A percentile compares a stretch with the other conserved stretches of the same genome.
Evolutionary conservation across 2,329 filamentous ascomycete genomes (phyloP).

Genomic region (Torrubiella hemipterigena): DNA sequence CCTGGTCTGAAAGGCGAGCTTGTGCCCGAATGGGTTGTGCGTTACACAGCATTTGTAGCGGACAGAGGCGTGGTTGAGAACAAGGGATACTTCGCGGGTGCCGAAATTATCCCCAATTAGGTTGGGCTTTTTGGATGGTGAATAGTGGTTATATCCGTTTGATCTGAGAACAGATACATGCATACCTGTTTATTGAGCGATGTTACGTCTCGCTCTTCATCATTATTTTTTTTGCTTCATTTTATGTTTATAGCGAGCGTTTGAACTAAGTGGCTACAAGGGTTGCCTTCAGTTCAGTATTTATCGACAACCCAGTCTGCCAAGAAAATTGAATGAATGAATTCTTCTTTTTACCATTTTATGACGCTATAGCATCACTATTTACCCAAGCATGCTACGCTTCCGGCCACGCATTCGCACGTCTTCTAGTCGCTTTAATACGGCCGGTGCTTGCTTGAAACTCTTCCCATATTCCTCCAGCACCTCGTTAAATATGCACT

Average conservation of each 20-base stretch:
- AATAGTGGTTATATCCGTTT: slow-evolving; percentile 2
- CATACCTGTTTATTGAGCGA: too few relatives aligned
- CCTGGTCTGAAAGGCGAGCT: slow-evolving; percentile 64
- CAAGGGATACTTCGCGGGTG: slow-evolving; percentile 91
- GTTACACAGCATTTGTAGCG: slow-evolving; percentile 92
- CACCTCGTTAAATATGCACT: slow-evolving; percentile 62
- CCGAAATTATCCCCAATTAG: slow-evolving; percentile 44
- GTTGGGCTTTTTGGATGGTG: neutral
- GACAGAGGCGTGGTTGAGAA: slow-evolving; percentile 94
- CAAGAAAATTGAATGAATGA: too few relatives aligned
- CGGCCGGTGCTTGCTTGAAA: slow-evolving; percentile 63
- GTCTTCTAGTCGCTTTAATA: slow-evolving; percentile 76
- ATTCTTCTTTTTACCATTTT: neutral
- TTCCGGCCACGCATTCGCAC: slow-evolving; percentile 90
- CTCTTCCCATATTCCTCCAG: slow-evolving; percentile 61
- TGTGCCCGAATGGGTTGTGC: slow-evolving; percentile 85
- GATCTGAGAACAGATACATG: too few relatives aligned
- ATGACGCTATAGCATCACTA: neutral
- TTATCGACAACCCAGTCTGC: too few relatives aligned
- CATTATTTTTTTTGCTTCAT: slow-evolving; percentile 6
- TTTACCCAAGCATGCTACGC: slow-evolving; percentile 84
- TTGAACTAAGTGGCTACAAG: too few relatives aligned
- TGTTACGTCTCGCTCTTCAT: slow-evolving; percentile 5
- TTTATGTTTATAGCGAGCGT: slow-evolving; percentile 20
- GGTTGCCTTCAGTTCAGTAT: too few relatives aligned